Percentiles rank a stretch among this genome's conserved stretches.
These are phyloP conservation scores for Tuber umbilicatum DNA, from an alignment of 495 filamentous ascomycete genomes.

Conservation along the genomic window DNA sequence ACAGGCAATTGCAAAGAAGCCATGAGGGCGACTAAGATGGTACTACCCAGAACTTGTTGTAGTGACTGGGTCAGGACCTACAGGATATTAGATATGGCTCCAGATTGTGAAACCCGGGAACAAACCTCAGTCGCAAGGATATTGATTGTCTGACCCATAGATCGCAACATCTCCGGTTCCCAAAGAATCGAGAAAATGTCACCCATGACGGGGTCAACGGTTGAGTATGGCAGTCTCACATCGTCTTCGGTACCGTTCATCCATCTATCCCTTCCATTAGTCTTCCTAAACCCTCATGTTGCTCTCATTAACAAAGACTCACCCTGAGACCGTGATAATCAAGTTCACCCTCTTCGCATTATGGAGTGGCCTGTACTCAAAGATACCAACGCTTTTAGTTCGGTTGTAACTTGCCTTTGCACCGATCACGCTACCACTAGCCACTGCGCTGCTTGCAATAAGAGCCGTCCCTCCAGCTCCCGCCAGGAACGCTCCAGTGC, in stretches of 20 bases:
- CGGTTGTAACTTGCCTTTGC: slow-evolving; percentile 75
- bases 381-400: slow-evolving; percentile 85
- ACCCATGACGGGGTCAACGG: slow-evolving; percentile 94
- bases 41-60: slow-evolving; percentile 89
- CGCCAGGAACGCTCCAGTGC: slow-evolving; percentile 81
- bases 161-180: slow-evolving; percentile 96
- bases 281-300: neutral
- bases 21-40: slow-evolving; percentile 83
- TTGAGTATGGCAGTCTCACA: slow-evolving; percentile 88
- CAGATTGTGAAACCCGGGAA: slow-evolving; percentile 15
- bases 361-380: slow-evolving; percentile 92
- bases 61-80: slow-evolving; percentile 93
- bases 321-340: slow-evolving; percentile 85
- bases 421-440: slow-evolving; percentile 79
- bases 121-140: slow-evolving; percentile 91
- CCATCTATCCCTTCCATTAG: slow-evolving; percentile 50
- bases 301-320: slow-evolving; percentile 12
- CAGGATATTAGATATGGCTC: slow-evolving; percentile 12
- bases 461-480: slow-evolving; percentile 88
- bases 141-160: slow-evolving; percentile 96
- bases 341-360: slow-evolving; percentile 97
- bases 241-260: slow-evolving; percentile 98
- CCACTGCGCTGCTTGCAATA: slow-evolving; percentile 83
- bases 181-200: slow-evolving; percentile 96
- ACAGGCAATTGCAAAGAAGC: slow-evolving; percentile 87